Evolutionary conservation across 2,329 filamentous ascomycete genomes (phyloP).

Genomic region (Dactylonectria macrodidyma): DNA sequence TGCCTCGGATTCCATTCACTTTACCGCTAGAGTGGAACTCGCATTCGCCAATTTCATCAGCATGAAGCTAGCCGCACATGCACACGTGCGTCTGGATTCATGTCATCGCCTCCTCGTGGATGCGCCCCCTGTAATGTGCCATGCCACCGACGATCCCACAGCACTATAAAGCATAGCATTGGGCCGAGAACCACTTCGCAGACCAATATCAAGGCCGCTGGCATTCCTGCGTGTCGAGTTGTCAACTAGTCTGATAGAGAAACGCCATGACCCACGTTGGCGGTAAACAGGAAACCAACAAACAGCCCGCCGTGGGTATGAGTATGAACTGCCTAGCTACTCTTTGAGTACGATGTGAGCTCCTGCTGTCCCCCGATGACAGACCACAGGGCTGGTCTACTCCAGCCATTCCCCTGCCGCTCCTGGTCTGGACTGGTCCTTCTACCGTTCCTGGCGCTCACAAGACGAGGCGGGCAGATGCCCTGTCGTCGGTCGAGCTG

Average conservation of each 20-base stretch:
- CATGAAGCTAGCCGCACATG: constrained; percentile 6
- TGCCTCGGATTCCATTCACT: constrained; percentile 1
- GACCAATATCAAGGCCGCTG: constrained; percentile 11
- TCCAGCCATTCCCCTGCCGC: constrained; percentile 20
- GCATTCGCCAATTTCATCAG: constrained; percentile 5
- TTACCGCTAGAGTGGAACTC: constrained; percentile 18
- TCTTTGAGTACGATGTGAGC: not conserved
- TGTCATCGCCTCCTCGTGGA: constrained; percentile 20
- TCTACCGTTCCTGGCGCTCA: constrained; percentile 28
- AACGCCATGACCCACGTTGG: constrained; percentile 17
- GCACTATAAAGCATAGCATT: constrained; percentile 8
- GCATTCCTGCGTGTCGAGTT: constrained; percentile 18
- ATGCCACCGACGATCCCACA: not conserved
- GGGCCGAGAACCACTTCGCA: constrained; percentile 14
- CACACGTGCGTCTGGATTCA: constrained; percentile 16
- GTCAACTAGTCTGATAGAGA: constrained; percentile 7
- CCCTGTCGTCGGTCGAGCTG: constrained; percentile 13
- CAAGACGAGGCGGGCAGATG: constrained; percentile 14
- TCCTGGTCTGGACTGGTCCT: constrained; percentile 32
- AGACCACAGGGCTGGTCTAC: constrained; percentile 5
- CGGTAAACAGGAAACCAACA: constrained; percentile 17
- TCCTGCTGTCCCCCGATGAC: constrained; percentile 15
- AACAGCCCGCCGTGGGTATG: constrained; percentile 4
- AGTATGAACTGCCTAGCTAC: not conserved
- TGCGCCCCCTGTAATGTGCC: constrained; percentile 1